A percentile compares a stretch with the other conserved stretches of the same genome.
Conservation (phyloP, 2,329 filamentous ascomycete genomes). For the Rhynchosporium agropyri region DNA sequence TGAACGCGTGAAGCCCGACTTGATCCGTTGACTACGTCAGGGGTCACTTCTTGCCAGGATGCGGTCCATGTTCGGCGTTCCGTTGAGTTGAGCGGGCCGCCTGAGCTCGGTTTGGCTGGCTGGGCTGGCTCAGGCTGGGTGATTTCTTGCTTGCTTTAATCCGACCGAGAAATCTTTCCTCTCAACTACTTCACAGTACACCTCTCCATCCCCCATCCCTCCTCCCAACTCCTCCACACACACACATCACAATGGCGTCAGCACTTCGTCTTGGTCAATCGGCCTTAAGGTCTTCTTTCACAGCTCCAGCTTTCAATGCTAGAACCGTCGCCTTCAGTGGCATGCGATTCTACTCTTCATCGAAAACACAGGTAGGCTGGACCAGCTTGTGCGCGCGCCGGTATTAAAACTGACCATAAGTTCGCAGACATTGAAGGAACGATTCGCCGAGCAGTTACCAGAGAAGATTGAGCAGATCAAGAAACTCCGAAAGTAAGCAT, state of each 20-base stretch:
- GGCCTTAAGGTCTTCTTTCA: slow-evolving; percentile 77
- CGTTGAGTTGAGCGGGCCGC: slow-evolving; percentile 14
- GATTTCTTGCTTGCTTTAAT: slow-evolving; percentile 12
- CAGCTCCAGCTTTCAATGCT: slow-evolving; percentile 67
- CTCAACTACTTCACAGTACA: neutral
- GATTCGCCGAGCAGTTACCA: slow-evolving; percentile 93
- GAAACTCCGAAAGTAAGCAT: slow-evolving; percentile 86
- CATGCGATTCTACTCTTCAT: slow-evolving; percentile 86
- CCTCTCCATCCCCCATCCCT: neutral
- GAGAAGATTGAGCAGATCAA: slow-evolving; percentile 99
- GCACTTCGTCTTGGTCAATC: slow-evolving; percentile 79
- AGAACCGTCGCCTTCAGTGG: slow-evolving; percentile 77
- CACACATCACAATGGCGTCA: slow-evolving; percentile 71
- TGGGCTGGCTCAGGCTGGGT: too few species aligned
- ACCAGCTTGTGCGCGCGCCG: slow-evolving; percentile 29
- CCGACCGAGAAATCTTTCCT: slow-evolving; percentile 20
- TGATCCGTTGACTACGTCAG: slow-evolving; percentile 15
- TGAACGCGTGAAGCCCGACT: slow-evolving; percentile 7
- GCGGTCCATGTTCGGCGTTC: neutral
- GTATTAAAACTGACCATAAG: slow-evolving; percentile 30
- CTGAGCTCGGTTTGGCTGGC: slow-evolving; percentile 8
- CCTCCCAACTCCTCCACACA: slow-evolving; percentile 27
- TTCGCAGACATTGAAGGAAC: slow-evolving; percentile 89
- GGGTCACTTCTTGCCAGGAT: slow-evolving; percentile 1
- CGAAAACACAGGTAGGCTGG: slow-evolving; percentile 78